Base-by-base conservation (phyloP, 2,329 filamentous ascomycete genomes). In the Scedosporium aurantiacum region DNA sequence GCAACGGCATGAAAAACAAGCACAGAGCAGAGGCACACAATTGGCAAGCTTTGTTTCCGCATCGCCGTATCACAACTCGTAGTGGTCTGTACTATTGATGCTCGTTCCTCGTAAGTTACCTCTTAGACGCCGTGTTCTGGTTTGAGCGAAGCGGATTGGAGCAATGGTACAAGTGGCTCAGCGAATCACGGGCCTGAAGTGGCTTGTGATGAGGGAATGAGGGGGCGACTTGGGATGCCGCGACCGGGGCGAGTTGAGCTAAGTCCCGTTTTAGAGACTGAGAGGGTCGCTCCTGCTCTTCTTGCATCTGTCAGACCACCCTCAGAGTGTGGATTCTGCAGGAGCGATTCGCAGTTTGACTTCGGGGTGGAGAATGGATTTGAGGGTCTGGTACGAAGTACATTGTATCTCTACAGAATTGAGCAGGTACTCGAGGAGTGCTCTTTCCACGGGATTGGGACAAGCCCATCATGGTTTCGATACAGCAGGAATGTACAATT, bases 151-250 rank as follows among this genome's bases (percentile, higher is more conserved):
- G 54, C 54, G 25, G 25, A 57, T 57, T 57, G 54, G 54, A 27
- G 25, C 25, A 57, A 16, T 14, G 21, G 6, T 57, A 4, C 16
- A 3, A 23, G 54, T 23, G 5, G 10, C 5, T 37, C 14, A 27
- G 54, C 54, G 54, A 57, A 57, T 57, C 54, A 57, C 16, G 32
- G 54, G 54, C 27, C 27, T 32, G 25, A 57, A 57, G 54, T 18
- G 25, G 25, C 27, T 7, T 57, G 54, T 37, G 45, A 50, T 5
- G n/a, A 50, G 45, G 14, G n/a, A n/a, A n/a, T n/a, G n/a, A n/a
- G n/a, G n/a, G n/a, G 32, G 32, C 32, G 27, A 57, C 27, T 23
- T 16, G 54, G 54, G 27, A 32, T 18, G 14, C 27, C 23, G 25
- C 25, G 21, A 40, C 54, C 54, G n/a, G 28, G 27, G 54, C 54